These are phyloP conservation scores for Alternaria panax DNA, from an alignment of 2,329 filamentous ascomycete species.

Conservation along the genomic window DNA sequence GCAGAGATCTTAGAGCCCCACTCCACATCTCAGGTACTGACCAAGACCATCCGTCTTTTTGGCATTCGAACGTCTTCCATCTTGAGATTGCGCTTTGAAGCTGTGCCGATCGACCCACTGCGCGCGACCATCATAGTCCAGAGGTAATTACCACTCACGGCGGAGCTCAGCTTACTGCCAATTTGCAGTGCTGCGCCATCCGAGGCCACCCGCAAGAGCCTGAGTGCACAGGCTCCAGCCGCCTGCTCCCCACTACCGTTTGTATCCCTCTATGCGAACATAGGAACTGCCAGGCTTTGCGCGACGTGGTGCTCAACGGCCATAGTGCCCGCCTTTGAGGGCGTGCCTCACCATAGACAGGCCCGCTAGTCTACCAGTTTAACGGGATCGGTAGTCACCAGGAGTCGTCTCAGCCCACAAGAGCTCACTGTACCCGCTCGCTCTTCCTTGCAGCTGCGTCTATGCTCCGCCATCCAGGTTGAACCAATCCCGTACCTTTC, in stretches of 20 bases:
- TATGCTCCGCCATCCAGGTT: constrained; percentile 27
- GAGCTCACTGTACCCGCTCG: constrained; percentile 34
- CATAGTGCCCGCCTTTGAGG: constrained; percentile 38
- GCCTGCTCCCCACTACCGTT: constrained; percentile 25
- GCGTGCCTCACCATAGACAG: constrained; percentile 41
- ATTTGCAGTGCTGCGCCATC: constrained; percentile 39
- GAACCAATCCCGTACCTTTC: constrained; percentile 36
- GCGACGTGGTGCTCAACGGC: constrained; percentile 45
- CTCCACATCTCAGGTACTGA: constrained; percentile 33
- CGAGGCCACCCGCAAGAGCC: constrained; percentile 38
- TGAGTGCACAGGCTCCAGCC: constrained; percentile 35
- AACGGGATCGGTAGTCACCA: constrained; percentile 45
- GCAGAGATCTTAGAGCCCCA: constrained; percentile 41
- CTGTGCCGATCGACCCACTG: constrained; percentile 31
- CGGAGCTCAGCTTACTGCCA: constrained; percentile 45
- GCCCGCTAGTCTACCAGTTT: constrained; percentile 42
- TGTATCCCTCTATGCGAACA: constrained; percentile 28
- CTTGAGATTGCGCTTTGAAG: constrained; percentile 32
- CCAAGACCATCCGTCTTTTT: constrained; percentile 31
- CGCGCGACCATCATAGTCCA: constrained; percentile 27
- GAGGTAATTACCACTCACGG: constrained; percentile 25
- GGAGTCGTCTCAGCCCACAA: constrained; percentile 39
- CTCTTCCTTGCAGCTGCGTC: constrained; percentile 39
- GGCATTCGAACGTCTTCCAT: constrained; percentile 29
- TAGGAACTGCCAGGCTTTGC: constrained; percentile 41